Conservation (phyloP, 495 filamentous ascomycete genomes). For the Chaetomium tenue region DNA sequence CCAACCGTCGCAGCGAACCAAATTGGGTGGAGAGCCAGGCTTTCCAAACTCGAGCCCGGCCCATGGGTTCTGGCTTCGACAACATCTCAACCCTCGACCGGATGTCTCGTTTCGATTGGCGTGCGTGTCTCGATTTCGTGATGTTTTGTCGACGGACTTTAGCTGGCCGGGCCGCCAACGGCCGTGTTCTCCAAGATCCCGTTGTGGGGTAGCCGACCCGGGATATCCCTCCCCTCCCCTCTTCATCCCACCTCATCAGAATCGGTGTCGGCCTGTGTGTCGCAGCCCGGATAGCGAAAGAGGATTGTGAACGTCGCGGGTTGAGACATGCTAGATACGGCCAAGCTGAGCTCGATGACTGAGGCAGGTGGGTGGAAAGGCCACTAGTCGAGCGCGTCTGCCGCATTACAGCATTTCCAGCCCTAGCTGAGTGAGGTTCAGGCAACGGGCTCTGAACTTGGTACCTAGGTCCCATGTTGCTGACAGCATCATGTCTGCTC, state of each 20-base stretch:
- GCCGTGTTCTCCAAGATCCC: neutral
- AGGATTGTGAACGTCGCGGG: neutral
- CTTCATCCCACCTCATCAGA: neutral
- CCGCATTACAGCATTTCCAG: constrained; percentile 19
- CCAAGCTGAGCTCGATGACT: neutral
- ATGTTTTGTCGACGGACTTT: constrained; percentile 3
- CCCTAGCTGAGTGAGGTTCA: neutral
- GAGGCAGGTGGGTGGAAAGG: neutral
- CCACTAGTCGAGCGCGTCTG: neutral
- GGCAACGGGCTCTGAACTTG: neutral
- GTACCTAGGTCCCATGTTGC: too few relatives aligned
- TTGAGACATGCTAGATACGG: neutral
- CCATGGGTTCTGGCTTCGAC: neutral
- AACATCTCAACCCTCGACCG: neutral
- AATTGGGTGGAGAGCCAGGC: neutral
- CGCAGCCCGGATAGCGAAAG: neutral
- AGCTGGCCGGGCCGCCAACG: neutral
- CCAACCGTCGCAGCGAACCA: constrained; percentile 9
- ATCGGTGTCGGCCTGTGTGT: neutral
- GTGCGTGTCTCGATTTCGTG: neutral
- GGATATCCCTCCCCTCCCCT: too few relatives aligned
- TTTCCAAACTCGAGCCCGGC: neutral
- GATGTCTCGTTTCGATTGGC: constrained; percentile 1
- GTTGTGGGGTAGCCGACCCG: neutral
- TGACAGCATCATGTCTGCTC: neutral